Base-by-base conservation (phyloP, 116 monocot species). In the Iris pallida region DNA sequence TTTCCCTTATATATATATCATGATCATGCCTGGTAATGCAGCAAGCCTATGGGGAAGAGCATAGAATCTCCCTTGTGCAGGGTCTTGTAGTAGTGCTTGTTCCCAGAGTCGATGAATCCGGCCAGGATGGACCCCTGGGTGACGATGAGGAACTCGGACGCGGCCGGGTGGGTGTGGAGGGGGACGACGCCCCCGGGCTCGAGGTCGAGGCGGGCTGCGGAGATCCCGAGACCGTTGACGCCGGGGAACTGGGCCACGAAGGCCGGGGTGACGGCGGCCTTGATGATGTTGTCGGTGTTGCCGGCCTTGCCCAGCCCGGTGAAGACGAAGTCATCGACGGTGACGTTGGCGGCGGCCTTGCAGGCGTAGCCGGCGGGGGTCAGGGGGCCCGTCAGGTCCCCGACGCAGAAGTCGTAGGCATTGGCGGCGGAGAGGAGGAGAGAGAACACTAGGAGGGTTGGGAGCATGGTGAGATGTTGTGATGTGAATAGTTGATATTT, bases 101-200 rank as follows among this genome's bases (percentile, higher is more conserved):
- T 79, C 41, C 77, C 14, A 1, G 85, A 75, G 18, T 78, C 76
- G 68, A 94, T 76, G 75, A 90, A 91, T 4, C 88, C 88, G 7
- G 80, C 82, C 16, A 18, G 9, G 44, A 91, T 54, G 17, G 0
- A 3, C 1, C 91, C 91, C 20, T 82, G 47, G 5, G 56, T 44
- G 62, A 87, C 85, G n/a, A 80, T 20, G 11, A 87, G 66, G 41
- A 87, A 0, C 81, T 94, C 94, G 30, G 74, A 60, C 16, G 65
- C 94, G n/a, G 20, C 79, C 7, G 94, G 94, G 77, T 94, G 94
- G 49, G 82, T 87, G 85, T 94, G 94, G 53, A 88, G 68, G 14
- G 90, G 90, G 10, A 90, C 42, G 5, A 83, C 79, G 11, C 90
- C 94, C 12, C 77, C 80, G 4, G 43, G 46, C 8, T 71, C 81